phyloP scores from a whole-genome alignment of 306 rosid genomes.

The Vigna mungo region DNA sequence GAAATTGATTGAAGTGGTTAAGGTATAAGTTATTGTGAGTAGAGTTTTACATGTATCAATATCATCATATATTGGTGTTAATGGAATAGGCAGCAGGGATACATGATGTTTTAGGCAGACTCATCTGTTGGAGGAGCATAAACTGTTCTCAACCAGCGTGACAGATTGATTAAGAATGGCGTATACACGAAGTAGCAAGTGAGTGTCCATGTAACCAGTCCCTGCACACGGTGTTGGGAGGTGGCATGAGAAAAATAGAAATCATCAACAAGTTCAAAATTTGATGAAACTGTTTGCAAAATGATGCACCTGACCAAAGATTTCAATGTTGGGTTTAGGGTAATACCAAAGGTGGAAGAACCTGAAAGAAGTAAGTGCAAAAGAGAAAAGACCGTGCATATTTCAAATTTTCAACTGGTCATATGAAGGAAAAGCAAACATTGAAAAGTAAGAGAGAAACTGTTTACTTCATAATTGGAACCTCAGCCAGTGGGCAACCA shows the following conservation, averaged over 20 bases:
- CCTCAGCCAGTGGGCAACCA: constrained; percentile 53
- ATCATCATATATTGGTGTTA: too few relatives aligned
- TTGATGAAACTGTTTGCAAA: neutral
- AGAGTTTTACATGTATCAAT: too few relatives aligned
- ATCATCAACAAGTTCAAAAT: constrained; percentile 16
- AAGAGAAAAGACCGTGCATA: neutral
- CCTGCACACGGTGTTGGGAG: constrained; percentile 42
- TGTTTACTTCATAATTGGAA: constrained; percentile 59
- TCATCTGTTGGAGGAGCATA: constrained; percentile 40
- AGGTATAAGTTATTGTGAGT: too few relatives aligned
- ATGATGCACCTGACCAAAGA: constrained; percentile 55
- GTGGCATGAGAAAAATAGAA: neutral
- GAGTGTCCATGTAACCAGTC: constrained; percentile 58
- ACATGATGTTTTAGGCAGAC: constrained; percentile 31
- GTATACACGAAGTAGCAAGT: constrained; percentile 63
- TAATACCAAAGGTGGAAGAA: constrained; percentile 57
- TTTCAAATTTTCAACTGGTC: neutral
- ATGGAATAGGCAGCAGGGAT: neutral
- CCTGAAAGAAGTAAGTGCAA: constrained; percentile 40
- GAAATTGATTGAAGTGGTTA: too few relatives aligned
- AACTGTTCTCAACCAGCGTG: constrained; percentile 54
- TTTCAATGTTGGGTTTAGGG: constrained; percentile 51
- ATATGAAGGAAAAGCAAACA: neutral
- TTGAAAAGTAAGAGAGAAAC: neutral
- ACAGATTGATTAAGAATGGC: constrained; percentile 52